phyloP scores from a whole-genome alignment of 306 rosid genomes.

The Pyrus pyrifolia region DNA sequence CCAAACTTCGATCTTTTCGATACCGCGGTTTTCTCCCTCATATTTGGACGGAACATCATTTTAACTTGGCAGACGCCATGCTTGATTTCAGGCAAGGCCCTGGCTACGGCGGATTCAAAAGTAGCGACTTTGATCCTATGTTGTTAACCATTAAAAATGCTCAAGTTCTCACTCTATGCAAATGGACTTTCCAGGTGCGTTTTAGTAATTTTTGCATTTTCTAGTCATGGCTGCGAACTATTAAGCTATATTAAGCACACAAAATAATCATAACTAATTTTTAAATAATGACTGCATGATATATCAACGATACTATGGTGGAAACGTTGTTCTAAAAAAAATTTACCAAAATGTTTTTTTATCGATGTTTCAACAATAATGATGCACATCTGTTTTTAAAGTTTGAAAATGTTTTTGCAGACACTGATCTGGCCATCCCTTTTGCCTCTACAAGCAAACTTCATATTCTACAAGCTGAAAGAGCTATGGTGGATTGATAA shows the following conservation, averaged over 20 bases:
- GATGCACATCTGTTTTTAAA: neutral
- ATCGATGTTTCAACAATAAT: neutral
- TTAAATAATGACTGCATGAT: neutral
- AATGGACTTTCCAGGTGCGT: constrained; percentile 73
- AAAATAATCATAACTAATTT: neutral
- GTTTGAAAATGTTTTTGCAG: constrained; percentile 27
- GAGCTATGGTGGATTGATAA: constrained; percentile 70
- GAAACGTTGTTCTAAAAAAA: neutral
- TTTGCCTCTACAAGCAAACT: constrained; percentile 32
- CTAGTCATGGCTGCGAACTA: neutral
- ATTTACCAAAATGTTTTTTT: neutral
- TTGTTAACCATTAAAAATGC: constrained; percentile 64
- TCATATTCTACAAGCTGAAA: constrained; percentile 55
- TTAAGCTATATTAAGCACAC: neutral
- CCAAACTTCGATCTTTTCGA: constrained; percentile 44
- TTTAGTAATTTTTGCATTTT: neutral
- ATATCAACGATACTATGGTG: neutral
- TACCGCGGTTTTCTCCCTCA: constrained; percentile 53
- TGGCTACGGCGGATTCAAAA: constrained; percentile 10
- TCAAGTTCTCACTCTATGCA: constrained; percentile 48
- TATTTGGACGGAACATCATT: constrained; percentile 49
- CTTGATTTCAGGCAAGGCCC: constrained; percentile 67
- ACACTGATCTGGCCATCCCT: constrained; percentile 66
- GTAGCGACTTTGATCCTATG: constrained; percentile 56
- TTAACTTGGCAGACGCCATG: constrained; percentile 61